Conservation (phyloP, 306 rosid species). For the Castanospermum australe region DNA sequence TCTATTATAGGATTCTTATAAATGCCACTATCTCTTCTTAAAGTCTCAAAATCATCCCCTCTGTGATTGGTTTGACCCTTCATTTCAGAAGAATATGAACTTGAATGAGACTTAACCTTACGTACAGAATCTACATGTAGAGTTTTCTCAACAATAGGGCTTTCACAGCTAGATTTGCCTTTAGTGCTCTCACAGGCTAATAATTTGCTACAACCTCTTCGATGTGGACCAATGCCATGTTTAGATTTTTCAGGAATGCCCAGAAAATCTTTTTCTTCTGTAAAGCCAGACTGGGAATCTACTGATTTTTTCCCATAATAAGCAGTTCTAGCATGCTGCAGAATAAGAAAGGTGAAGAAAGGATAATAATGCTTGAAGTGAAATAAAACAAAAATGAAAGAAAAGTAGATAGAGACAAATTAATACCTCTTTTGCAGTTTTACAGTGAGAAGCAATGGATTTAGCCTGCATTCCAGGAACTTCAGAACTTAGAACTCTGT, state of each 20-base stretch:
- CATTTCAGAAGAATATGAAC: conserved; percentile 38
- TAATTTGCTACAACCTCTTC: conserved; percentile 36
- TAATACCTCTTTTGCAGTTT: conserved; percentile 49
- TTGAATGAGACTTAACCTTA: conserved; percentile 43
- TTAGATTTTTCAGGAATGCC: conserved; percentile 40
- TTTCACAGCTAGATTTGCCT: conserved; percentile 34
- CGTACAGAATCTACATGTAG: conserved; percentile 65
- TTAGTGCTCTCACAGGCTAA: conserved; percentile 29
- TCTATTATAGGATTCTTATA: conserved; percentile 28
- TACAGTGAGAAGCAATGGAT: conserved; percentile 42
- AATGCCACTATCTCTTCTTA: conserved; percentile 32
- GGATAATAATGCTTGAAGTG: conserved; percentile 8
- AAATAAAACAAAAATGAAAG: neutral
- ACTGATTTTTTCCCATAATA: conserved; percentile 25
- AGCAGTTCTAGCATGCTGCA: conserved; percentile 45
- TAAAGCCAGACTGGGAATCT: conserved; percentile 29
- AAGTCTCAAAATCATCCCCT: conserved; percentile 30
- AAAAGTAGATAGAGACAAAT: neutral
- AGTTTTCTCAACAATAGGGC: conserved; percentile 76
- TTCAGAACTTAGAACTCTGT: conserved; percentile 32
- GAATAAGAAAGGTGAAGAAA: conserved; percentile 23
- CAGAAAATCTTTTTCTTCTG: conserved; percentile 31
- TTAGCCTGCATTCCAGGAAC: conserved; percentile 41
- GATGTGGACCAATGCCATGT: conserved; percentile 28
- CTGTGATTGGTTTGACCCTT: conserved; percentile 27